Evolutionary conservation across 129 eudicot species (phyloP), one percentile per base, ranked within the genome.

Genomic region (Dittrichia graveolens): DNA sequence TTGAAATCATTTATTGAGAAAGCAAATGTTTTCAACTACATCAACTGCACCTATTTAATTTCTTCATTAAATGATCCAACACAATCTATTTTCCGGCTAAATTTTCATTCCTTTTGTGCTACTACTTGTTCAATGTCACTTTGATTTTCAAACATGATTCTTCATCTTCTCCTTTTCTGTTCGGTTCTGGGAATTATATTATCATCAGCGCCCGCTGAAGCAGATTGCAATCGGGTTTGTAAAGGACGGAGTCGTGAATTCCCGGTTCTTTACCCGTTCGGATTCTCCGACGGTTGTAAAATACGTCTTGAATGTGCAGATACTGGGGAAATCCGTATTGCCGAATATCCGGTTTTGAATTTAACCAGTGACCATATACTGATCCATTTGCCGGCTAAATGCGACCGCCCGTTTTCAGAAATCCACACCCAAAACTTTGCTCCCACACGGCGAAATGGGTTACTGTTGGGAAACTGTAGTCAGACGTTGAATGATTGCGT

Each of bases 231-330:
- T 48, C 85, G 57, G 7, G 48, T 42, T 12, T 89, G 91, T 39
- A 70, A 70, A 34, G 72, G 67, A 37, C 49, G 7, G 19, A 66
- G 14, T 42, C 73, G 35, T 9, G 58, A 65, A 31, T 9, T 12
- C 8, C 55, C 35, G 3, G 84, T 93, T 5, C 88, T 74, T 5
- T 87, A 85, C 62, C 98, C 98, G 8, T 93, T 93, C 40, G 98
- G 98, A 11, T 89, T 93, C 76, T 82, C 90, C 7, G 60, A 68
- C 2, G 85, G 80, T 1, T 89, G 92, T 18, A 10, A 9, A 39
- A 82, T 89, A 61, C 87, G 66, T 62, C 78, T 93, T 4, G 2
- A 50, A 6, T 93, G 98, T 59, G 47, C 53, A 2, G 40, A 7
- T 2, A 56, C 37, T 6, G 81, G 73, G 2, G 58, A 54, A 12